Evolutionary conservation across 768 basidiomycete genomes (phyloP).

Genomic region (Russula ochroleuca): DNA sequence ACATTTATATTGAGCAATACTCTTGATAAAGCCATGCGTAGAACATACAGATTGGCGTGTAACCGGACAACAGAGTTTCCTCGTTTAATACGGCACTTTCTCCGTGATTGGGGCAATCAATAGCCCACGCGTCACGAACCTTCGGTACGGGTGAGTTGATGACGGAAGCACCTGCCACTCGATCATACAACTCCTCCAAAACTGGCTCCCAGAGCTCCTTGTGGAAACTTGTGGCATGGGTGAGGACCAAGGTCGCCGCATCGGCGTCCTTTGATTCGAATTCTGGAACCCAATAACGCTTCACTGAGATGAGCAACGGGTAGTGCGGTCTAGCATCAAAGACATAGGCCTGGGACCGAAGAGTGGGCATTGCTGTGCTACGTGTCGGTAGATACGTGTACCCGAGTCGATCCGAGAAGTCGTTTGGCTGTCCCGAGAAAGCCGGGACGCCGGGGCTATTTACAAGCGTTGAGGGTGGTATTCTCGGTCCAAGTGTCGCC

Average conservation of each 20-base stretch:
- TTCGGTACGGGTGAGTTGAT: constrained; percentile 29
- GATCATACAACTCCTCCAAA: constrained; percentile 42
- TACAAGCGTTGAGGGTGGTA: too few relatives aligned
- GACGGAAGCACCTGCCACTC: constrained; percentile 26
- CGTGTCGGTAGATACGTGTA: not conserved
- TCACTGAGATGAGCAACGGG: constrained; percentile 46
- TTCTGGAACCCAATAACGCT: constrained; percentile 45
- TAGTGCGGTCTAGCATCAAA: constrained; percentile 53
- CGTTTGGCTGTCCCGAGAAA: too few relatives aligned
- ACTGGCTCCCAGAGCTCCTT: constrained; percentile 60
- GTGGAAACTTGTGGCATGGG: constrained; percentile 53
- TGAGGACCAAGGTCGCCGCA: constrained; percentile 46
- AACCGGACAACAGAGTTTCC: constrained; percentile 39
- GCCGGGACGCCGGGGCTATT: too few relatives aligned
- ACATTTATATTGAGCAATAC: not conserved
- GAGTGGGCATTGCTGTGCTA: not conserved
- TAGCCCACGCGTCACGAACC: constrained; percentile 48
- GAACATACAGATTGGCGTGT: constrained; percentile 41
- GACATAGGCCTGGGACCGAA: constrained; percentile 34
- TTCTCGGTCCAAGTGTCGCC: not conserved
- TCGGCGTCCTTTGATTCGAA: constrained; percentile 36
- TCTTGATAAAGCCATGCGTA: not conserved
- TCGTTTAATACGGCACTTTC: constrained; percentile 50
- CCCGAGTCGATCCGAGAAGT: not conserved
- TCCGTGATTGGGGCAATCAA: constrained; percentile 55